These are phyloP conservation scores for Hypomyces perniciosus DNA, from an alignment of 2,329 filamentous ascomycete species.

Conservation along the genomic window DNA sequence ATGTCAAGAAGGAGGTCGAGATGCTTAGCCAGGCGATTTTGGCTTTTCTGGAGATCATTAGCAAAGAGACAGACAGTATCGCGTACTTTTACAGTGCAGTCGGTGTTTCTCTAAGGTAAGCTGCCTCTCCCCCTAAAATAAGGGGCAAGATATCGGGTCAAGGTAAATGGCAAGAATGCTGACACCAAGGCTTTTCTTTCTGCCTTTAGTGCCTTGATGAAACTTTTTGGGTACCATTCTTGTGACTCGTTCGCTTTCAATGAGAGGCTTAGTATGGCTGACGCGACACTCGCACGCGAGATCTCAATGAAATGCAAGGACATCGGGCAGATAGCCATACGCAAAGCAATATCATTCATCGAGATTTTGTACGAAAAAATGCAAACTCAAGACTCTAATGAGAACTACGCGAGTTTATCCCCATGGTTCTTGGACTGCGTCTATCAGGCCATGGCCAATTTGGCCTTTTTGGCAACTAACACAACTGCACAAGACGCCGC, in stretches of 20 bases:
- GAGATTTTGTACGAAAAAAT: constrained; percentile 1
- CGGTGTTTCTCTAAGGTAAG: constrained; percentile 9
- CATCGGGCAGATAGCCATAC: constrained; percentile 1
- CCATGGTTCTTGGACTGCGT: constrained; percentile 10
- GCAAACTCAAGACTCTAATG: background rate
- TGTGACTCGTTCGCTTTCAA: constrained; percentile 10
- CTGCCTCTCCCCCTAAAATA: no score
- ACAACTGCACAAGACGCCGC: background rate
- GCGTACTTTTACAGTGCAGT: constrained; percentile 11
- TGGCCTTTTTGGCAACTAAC: constrained; percentile 1
- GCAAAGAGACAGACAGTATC: constrained; percentile 8
- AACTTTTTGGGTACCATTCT: constrained; percentile 11
- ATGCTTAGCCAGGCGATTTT: constrained; percentile 3
- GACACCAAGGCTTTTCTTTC: background rate
- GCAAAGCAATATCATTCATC: constrained; percentile 3
- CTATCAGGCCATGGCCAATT: constrained; percentile 7
- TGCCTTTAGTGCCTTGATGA: constrained; percentile 10
- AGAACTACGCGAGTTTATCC: constrained; percentile 2
- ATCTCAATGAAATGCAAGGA: constrained; percentile 3
- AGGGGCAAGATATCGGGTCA: background rate
- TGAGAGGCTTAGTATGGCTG: background rate
- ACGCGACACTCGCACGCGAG: constrained; percentile 7
- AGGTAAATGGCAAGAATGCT: background rate
- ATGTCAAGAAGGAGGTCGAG: constrained; percentile 6
- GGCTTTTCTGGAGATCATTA: constrained; percentile 9